phyloP scores from a whole-genome alignment of 2,329 filamentous ascomycete species.

The Juglanconis sp. region DNA sequence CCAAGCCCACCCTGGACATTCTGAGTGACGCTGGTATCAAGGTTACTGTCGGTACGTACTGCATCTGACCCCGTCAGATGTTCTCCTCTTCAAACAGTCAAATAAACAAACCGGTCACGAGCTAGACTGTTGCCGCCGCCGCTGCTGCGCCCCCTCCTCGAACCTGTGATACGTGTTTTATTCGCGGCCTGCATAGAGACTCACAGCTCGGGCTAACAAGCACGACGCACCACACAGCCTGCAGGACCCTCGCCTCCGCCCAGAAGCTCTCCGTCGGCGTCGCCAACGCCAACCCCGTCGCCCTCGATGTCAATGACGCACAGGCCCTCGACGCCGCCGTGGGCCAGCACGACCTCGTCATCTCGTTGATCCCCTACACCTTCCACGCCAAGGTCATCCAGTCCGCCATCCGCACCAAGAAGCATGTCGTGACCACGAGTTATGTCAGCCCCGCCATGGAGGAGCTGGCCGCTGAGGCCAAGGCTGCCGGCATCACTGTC shows the following conservation, averaged over 20 bases:
- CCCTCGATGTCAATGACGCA: slow-evolving; percentile 78
- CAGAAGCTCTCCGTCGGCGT: slow-evolving; percentile 71
- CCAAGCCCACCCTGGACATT: slow-evolving; percentile 62
- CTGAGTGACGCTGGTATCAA: slow-evolving; percentile 57
- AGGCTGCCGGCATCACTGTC: slow-evolving; percentile 90
- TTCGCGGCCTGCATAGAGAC: neutral
- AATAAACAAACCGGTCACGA: too few species aligned
- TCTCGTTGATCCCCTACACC: slow-evolving; percentile 86
- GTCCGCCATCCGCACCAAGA: slow-evolving; percentile 88
- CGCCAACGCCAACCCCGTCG: slow-evolving; percentile 70
- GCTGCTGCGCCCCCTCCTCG: neutral
- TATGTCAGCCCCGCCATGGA: slow-evolving; percentile 92
- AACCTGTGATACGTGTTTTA: too few species aligned
- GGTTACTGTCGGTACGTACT: slow-evolving; percentile 60
- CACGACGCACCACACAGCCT: slow-evolving; percentile 50
- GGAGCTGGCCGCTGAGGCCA: slow-evolving; percentile 77
- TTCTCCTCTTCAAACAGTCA: slow-evolving; percentile 8
- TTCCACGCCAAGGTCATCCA: slow-evolving; percentile 89
- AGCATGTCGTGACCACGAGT: slow-evolving; percentile 91
- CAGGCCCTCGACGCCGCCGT: slow-evolving; percentile 77
- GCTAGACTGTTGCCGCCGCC: too few species aligned
- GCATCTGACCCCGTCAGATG: neutral
- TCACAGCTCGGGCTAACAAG: neutral
- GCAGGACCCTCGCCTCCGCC: slow-evolving; percentile 74
- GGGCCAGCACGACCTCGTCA: slow-evolving; percentile 74